Percentiles rank a stretch among this genome's conserved stretches.
Evolutionary conservation across 805 yeast species (phyloP).

Genomic region (Candida nonsorbophila): DNA sequence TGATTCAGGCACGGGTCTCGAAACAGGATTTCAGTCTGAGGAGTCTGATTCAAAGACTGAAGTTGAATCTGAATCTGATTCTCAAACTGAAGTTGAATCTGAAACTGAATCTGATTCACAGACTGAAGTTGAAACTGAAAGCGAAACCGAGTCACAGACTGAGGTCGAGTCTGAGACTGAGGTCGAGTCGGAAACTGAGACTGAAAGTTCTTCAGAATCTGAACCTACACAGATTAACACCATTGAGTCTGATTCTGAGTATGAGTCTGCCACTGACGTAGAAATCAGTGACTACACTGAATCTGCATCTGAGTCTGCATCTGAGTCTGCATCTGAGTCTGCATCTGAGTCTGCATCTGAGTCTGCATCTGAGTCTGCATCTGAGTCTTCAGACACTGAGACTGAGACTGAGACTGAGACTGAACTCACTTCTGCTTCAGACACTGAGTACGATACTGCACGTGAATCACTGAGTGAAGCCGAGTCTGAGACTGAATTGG

Average conservation of each 20-base stretch:
- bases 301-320: background rate
- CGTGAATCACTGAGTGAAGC: background rate
- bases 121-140: slow-evolving; percentile 1
- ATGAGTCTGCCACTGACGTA: slow-evolving; percentile 1
- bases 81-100: background rate
- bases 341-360: slow-evolving; percentile 1
- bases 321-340: background rate
- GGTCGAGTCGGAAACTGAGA: background rate
- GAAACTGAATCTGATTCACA: slow-evolving; percentile 1
- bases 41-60: slow-evolving; percentile 3
- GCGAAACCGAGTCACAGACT: background rate
- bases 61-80: slow-evolving; percentile 2
- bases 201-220: too few relatives aligned
- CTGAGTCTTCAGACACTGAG: background rate
- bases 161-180: slow-evolving; percentile 1
- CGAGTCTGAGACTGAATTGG: slow-evolving; percentile 1
- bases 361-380: background rate
- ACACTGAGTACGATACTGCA: too few relatives aligned
- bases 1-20: slow-evolving; percentile 5
- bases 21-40: slow-evolving; percentile 1
- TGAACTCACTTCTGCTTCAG: too few relatives aligned
- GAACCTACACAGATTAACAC: too few relatives aligned
- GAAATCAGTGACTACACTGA: slow-evolving; percentile 1
- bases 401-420: slow-evolving; percentile 1
- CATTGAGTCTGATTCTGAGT: slow-evolving; percentile 1